Conservation (phyloP, 2,329 filamentous ascomycete species). For the Apiospora kogelbergensis region DNA sequence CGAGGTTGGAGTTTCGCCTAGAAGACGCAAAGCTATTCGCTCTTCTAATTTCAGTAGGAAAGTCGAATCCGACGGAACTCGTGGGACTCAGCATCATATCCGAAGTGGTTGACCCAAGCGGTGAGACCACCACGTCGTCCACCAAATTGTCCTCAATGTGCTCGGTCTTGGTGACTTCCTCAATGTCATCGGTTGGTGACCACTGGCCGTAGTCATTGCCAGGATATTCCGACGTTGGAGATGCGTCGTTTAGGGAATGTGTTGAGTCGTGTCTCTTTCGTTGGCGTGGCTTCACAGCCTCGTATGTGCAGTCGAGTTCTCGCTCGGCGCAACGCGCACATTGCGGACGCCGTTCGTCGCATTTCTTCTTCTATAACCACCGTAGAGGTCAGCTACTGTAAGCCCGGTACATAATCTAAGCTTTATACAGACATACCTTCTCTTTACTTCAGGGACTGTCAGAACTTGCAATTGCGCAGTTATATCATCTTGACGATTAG, state of each 20-base stretch:
- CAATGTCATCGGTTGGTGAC: conserved; percentile 16
- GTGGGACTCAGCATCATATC: conserved; percentile 31
- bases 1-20: conserved; percentile 22
- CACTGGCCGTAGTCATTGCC: conserved; percentile 20
- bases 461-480: background rate
- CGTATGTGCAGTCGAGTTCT: conserved; percentile 49
- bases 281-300: conserved; percentile 44
- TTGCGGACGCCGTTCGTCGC: conserved; percentile 51
- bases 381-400: background rate
- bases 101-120: conserved; percentile 16
- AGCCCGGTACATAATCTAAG: background rate
- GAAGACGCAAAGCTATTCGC: conserved; percentile 16
- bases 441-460: conserved; percentile 43
- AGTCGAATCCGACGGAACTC: conserved; percentile 32
- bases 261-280: conserved; percentile 37
- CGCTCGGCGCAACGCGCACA: conserved; percentile 53
- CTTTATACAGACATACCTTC: conserved; percentile 42
- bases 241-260: conserved; percentile 16
- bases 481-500: background rate
- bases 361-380: conserved; percentile 55
- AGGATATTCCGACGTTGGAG: background rate
- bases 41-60: conserved; percentile 19
- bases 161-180: conserved; percentile 20
- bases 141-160: conserved; percentile 15
- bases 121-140: conserved; percentile 10